A percentile compares a stretch with the other conserved stretches of the same genome.
Evolutionary conservation across 441 rosid species (phyloP).

Genomic region (Brassica balearica): DNA sequence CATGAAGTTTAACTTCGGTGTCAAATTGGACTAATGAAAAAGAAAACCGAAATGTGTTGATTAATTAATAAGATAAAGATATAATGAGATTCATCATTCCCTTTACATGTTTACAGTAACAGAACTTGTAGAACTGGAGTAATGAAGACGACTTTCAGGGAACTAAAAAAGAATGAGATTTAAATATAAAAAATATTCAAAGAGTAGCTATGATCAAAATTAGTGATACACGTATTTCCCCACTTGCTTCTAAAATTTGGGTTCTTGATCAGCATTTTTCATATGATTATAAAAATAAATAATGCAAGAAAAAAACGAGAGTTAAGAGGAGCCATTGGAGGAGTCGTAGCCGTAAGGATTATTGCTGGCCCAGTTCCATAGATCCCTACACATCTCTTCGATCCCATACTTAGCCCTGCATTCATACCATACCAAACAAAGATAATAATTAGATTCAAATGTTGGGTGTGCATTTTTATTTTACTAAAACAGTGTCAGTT

Average conservation of each 20-base stretch:
- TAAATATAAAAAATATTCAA: background rate
- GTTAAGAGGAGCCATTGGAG: constrained; percentile 34
- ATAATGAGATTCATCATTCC: no score
- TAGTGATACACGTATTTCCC: constrained; percentile 18
- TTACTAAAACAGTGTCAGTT: background rate
- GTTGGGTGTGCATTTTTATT: background rate
- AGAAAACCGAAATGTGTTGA: no score
- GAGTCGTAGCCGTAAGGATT: constrained; percentile 81
- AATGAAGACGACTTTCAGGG: background rate
- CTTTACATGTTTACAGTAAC: no score
- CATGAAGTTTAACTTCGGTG: background rate
- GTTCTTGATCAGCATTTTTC: background rate
- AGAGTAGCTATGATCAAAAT: constrained; percentile 15
- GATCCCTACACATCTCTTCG: constrained; percentile 91
- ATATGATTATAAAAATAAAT: background rate
- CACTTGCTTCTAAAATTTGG: constrained; percentile 1
- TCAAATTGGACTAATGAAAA: no score
- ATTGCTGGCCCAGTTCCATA: constrained; percentile 97
- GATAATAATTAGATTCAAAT: background rate
- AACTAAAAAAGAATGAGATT: background rate
- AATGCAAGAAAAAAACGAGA: background rate
- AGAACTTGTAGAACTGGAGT: background rate
- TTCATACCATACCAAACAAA: constrained; percentile 33
- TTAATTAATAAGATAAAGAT: no score
- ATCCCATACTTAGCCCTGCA: constrained; percentile 82